A percentile compares a stretch with the other conserved stretches of the same genome.
These are phyloP conservation scores for Candida qinlingensis DNA, from an alignment of 805 yeast genomes.

Conservation along the genomic window DNA sequence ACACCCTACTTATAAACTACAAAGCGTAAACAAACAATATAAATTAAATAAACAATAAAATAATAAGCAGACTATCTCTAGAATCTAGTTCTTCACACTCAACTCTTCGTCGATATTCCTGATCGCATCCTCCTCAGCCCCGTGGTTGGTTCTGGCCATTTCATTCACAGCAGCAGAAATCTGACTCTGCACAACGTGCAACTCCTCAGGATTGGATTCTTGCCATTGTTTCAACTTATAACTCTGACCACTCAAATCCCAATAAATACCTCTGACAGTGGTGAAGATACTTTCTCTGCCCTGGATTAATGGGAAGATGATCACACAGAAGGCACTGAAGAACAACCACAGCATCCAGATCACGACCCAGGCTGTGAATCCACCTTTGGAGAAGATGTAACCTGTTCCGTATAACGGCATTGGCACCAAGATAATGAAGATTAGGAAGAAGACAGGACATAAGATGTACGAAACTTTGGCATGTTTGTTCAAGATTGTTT, in stretches of 20 bases:
- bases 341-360: slow-evolving; percentile 83
- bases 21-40: too few species aligned
- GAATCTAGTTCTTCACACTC: neutral
- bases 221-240: slow-evolving; percentile 76
- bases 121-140: slow-evolving; percentile 8
- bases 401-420: slow-evolving; percentile 89
- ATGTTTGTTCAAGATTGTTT: slow-evolving; percentile 45
- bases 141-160: slow-evolving; percentile 7
- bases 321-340: slow-evolving; percentile 56
- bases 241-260: slow-evolving; percentile 79
- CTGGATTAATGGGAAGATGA: slow-evolving; percentile 67
- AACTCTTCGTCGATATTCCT: slow-evolving; percentile 22
- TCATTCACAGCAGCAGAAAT: slow-evolving; percentile 37
- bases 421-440: slow-evolving; percentile 77
- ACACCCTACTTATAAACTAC: too few species aligned
- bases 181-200: slow-evolving; percentile 71
- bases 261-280: slow-evolving; percentile 71
- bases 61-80: too few species aligned
- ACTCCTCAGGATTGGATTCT: slow-evolving; percentile 59
- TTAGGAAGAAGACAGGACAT: slow-evolving; percentile 55
- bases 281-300: slow-evolving; percentile 63
- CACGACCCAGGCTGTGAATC: slow-evolving; percentile 86
- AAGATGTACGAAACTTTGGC: slow-evolving; percentile 56
- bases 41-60: too few species aligned
- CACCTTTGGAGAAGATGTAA: slow-evolving; percentile 67